Evolutionary conservation across 805 yeast species (phyloP).

Genomic region (Geotrichum ghanense): DNA sequence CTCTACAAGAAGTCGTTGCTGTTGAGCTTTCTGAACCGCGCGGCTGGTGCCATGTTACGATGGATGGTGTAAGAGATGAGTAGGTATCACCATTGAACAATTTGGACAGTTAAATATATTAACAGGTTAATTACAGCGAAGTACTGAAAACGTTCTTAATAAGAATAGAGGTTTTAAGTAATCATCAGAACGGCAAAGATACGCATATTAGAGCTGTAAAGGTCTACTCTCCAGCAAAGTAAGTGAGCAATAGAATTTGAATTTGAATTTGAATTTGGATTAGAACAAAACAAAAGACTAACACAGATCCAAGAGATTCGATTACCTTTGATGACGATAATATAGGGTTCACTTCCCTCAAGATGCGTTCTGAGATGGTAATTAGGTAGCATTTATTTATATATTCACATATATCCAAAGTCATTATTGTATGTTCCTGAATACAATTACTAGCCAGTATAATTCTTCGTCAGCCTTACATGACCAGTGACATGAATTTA

Average conservation of each 20-base stretch:
- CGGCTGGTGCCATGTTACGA: slow-evolving; percentile 67
- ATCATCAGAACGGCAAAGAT: slow-evolving; percentile 94
- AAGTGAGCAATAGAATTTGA: background rate
- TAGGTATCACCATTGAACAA: slow-evolving; percentile 6
- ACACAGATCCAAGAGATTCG: slow-evolving; percentile 1
- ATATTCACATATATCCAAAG: background rate
- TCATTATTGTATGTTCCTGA: background rate
- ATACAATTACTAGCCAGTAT: too few species aligned
- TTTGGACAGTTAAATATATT: background rate
- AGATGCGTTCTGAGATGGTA: slow-evolving; percentile 19
- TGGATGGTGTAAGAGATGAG: slow-evolving; percentile 43
- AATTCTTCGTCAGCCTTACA: too few species aligned
- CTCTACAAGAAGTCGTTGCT: slow-evolving; percentile 52
- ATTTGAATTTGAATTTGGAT: background rate
- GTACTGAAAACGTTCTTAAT: slow-evolving; percentile 57
- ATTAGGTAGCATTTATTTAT: background rate
- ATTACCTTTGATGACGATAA: slow-evolving; percentile 12
- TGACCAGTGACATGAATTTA: too few species aligned
- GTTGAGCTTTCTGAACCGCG: slow-evolving; percentile 51
- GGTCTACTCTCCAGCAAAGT: slow-evolving; percentile 36
- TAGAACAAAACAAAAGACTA: background rate
- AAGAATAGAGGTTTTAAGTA: slow-evolving; percentile 51
- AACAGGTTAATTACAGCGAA: slow-evolving; percentile 21
- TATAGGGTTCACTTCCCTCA: slow-evolving; percentile 20
- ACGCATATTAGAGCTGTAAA: slow-evolving; percentile 74